Percentiles rank a stretch among this genome's conserved stretches.
Evolutionary conservation across 371 early-diverging fungal genomes (phyloP).

Genomic region (Circinella minor): DNA sequence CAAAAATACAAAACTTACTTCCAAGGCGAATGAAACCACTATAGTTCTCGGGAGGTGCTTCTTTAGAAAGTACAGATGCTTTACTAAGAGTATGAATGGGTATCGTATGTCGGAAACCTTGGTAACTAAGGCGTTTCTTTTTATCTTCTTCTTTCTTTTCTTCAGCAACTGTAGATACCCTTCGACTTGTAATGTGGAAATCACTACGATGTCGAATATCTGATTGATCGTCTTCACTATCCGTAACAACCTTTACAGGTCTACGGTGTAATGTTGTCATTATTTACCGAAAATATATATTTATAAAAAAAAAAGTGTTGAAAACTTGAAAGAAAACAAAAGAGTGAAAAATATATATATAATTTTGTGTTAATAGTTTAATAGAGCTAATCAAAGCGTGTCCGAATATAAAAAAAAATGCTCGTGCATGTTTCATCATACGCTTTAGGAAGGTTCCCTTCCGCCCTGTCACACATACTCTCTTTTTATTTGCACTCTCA

Average conservation of each 20-base stretch:
- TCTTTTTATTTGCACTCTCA: not conserved
- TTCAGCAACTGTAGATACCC: conserved; percentile 31
- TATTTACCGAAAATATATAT: conserved; percentile 3
- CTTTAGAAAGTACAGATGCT: conserved; percentile 73
- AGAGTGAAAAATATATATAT: not conserved
- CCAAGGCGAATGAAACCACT: conserved; percentile 72
- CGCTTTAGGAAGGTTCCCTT: too few species aligned
- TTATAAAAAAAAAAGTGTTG: not conserved
- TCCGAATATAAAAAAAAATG: too few species aligned
- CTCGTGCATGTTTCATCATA: too few species aligned
- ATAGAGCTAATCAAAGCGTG: not conserved
- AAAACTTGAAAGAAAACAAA: not conserved
- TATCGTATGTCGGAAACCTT: conserved; percentile 58
- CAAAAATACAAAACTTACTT: conserved; percentile 46
- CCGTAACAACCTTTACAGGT: conserved; percentile 50
- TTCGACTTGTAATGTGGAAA: conserved; percentile 41
- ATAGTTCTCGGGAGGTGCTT: conserved; percentile 79
- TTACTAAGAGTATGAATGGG: conserved; percentile 66
- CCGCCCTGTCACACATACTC: too few species aligned
- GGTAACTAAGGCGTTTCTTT: conserved; percentile 27
- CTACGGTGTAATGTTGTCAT: conserved; percentile 15
- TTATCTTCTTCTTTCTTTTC: conserved; percentile 43
- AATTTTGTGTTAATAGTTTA: too few species aligned
- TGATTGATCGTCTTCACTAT: conserved; percentile 55
- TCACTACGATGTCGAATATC: conserved; percentile 44